These are phyloP conservation scores for Aspergillus asperescens DNA, from an alignment of 495 filamentous ascomycete genomes.

Conservation along the genomic window DNA sequence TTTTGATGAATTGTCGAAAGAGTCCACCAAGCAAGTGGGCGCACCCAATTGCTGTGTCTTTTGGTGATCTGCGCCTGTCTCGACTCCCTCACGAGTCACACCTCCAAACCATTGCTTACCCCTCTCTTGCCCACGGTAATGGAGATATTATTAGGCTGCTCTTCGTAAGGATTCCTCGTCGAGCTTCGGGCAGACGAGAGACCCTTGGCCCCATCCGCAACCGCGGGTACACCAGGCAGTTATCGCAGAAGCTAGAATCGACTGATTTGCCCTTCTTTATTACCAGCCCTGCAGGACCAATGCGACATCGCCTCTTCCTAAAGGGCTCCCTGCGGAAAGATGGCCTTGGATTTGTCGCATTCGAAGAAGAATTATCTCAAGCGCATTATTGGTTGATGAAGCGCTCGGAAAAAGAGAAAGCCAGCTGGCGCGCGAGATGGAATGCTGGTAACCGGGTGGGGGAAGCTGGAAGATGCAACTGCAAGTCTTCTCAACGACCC, in stretches of 20 bases:
- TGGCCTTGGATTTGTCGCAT: not conserved
- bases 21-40: constrained; percentile 16
- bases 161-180: constrained; percentile 22
- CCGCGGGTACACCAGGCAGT: too few relatives aligned
- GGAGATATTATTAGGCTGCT: constrained; percentile 1
- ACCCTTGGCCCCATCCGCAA: constrained; percentile 1
- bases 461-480: constrained; percentile 14
- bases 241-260: constrained; percentile 1
- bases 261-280: constrained; percentile 2
- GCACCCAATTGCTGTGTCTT: constrained; percentile 25
- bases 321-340: not conserved
- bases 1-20: constrained; percentile 1
- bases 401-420: not conserved
- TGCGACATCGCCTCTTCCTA: constrained; percentile 11
- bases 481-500: constrained; percentile 13
- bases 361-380: not conserved
- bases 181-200: constrained; percentile 12
- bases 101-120: constrained; percentile 16
- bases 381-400: not conserved
- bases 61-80: constrained; percentile 29
- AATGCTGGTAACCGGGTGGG: constrained; percentile 22
- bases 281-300: constrained; percentile 15
- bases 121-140: constrained; percentile 17
- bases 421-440: constrained; percentile 13
- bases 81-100: constrained; percentile 13